Base-by-base conservation (phyloP, 2,329 filamentous ascomycete species). In the Alternaria triticimaculans region DNA sequence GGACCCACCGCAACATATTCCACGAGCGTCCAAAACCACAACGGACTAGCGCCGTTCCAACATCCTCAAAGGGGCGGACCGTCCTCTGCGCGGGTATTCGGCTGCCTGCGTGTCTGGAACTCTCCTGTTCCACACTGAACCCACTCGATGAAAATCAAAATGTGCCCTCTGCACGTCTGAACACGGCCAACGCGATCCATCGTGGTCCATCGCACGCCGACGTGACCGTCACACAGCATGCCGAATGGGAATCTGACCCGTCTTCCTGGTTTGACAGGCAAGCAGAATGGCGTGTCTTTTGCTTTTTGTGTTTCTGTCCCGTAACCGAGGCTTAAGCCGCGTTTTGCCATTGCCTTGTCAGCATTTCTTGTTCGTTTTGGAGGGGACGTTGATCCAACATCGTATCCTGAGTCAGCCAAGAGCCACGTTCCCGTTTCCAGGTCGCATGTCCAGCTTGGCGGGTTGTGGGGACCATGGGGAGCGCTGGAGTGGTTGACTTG, bases 241-340 rank as follows among this genome's bases (percentile, higher is more conserved):
- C 44, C 70, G 62, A 70, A 72, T 71, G 49, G 64, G 62, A 60
- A 58, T 11, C 18, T 23, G 60, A 62, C 49, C 71, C 71, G 63
- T 55, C 57, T 59, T 58, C 60, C 55, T 67, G 64, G 68, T 64
- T 67, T 63, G 62, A 64, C 59, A 70, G 59, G 20, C 57, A 11
- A 33, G 49, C 21, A 37, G 37, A 54, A 63, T 55, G 21, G 25
- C 26, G 37, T 51, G 18, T 41, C 21, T 30, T 21, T 60, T 44
- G 23, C 41, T 66, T 53, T 57, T 65, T 63, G 46, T 49, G 26
- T 6, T 18, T 37, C 30, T 41, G 23, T 44, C 21, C 49, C 23
- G 49, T 55, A 21, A 18, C 51, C 20, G 48, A 49, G 51, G 43
- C 43, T 58, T 44, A 51, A 59, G 56, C 58, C 33, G 48, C 20